Evolutionary conservation across 441 rosid genomes (phyloP).

Genomic region (Gossypium laxum): DNA sequence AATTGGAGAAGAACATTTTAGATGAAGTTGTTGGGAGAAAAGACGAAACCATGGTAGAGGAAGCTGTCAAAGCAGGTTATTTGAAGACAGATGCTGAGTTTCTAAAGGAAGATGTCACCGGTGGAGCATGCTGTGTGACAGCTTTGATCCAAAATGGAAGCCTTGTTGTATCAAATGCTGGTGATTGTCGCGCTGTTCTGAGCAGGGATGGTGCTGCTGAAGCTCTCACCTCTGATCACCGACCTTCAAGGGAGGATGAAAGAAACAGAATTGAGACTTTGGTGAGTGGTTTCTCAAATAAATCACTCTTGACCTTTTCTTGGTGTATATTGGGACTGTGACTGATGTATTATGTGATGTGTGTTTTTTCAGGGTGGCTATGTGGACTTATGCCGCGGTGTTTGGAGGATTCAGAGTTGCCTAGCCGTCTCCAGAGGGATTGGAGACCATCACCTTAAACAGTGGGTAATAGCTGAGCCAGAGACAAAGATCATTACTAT

Average conservation of each 20-base stretch:
- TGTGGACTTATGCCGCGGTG: slow-evolving; percentile 49
- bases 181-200: slow-evolving; percentile 67
- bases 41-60: slow-evolving; percentile 22
- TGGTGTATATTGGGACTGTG: not conserved
- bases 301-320: not conserved
- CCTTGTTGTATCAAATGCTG: slow-evolving; percentile 50
- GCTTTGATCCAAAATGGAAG: slow-evolving; percentile 40
- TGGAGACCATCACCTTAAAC: slow-evolving; percentile 49
- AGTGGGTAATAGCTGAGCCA: slow-evolving; percentile 65
- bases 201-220: slow-evolving; percentile 45
- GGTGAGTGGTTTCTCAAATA: slow-evolving; percentile 29
- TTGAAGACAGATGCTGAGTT: slow-evolving; percentile 45
- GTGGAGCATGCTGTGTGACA: slow-evolving; percentile 66
- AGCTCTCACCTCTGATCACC: slow-evolving; percentile 57
- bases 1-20: slow-evolving; percentile 42
- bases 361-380: slow-evolving; percentile 48
- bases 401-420: slow-evolving; percentile 63
- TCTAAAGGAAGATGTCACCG: slow-evolving; percentile 31
- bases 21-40: slow-evolving; percentile 23
- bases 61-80: slow-evolving; percentile 46
- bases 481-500: slow-evolving; percentile 39
- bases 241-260: slow-evolving; percentile 56
- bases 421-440: slow-evolving; percentile 63
- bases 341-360: not conserved
- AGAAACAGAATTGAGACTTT: slow-evolving; percentile 40